Base-by-base conservation (phyloP, 2,329 filamentous ascomycete genomes). In the Calonectria pseudoreteaudii region DNA sequence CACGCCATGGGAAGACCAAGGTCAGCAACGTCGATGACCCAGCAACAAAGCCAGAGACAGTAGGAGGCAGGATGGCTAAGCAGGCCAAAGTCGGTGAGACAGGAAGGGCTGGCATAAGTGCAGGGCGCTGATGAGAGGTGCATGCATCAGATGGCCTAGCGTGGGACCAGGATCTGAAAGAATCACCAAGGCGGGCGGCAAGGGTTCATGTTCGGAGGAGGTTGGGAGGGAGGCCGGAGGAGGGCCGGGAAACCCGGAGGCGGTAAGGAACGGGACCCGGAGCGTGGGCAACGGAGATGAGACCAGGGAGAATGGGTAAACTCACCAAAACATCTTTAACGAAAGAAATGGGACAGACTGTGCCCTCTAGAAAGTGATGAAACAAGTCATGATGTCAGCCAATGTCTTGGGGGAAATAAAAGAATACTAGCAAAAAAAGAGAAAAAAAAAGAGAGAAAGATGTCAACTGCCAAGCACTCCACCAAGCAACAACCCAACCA, bases 291-390 rank as follows among this genome's bases (percentile, higher is more conserved):
- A 73, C 71, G 62, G 69, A 74, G 74, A 65, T 58, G 58, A 76
- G 68, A 72, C 67, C 75, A 75, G 66, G 62, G 71, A 77, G 70
- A 75, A 66, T 62, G 78, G 72, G 70, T 75, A 76, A 74, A 86
- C 93, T 90, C 91, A 96, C 94, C 86, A 96, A 87, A 77, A 94
- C 91, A 83, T 95, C 93, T 86, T 94, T 94, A 85, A 96, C 94
- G 85, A 96, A 96, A 79, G 93, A 94, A 83, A 96, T 95, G 79
- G 93, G 93, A 84, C 94, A 95, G 76, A 96, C 92, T 65, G 94
- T 96, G 76, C 94, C 94, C 89, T 96, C 94, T 96, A 79, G 64
- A 78, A 65, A 34, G 30, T 23, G 23, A 50, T 41, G 56, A 41
- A 52, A 34, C 49, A 69, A 69, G 50, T 49, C 14, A 64, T 26